These are phyloP conservation scores for Harringtonia aguacate DNA, from an alignment of 2,329 filamentous ascomycete species.

Conservation along the genomic window DNA sequence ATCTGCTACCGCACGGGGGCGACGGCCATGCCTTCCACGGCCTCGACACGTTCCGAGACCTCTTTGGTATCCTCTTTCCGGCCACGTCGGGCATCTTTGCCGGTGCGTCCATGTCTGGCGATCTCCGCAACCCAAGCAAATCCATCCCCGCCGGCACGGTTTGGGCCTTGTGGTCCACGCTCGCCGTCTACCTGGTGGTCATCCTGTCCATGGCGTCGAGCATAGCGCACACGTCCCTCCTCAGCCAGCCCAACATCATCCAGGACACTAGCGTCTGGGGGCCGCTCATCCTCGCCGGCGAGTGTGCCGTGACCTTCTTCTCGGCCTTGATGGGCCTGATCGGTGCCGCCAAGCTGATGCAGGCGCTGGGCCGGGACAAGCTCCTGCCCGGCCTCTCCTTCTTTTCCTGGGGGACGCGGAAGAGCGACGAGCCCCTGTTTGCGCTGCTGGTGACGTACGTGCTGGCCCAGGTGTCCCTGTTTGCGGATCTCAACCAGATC, in stretches of 20 bases:
- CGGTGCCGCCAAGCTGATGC: constrained; percentile 72
- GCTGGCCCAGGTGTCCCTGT: constrained; percentile 67
- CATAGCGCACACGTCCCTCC: constrained; percentile 62
- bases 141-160: constrained; percentile 79
- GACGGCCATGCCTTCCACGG: constrained; percentile 48
- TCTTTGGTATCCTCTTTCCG: constrained; percentile 82
- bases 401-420: constrained; percentile 64
- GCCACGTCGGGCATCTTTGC: constrained; percentile 53
- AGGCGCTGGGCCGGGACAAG: constrained; percentile 70
- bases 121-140: constrained; percentile 71
- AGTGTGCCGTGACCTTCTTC: constrained; percentile 75
- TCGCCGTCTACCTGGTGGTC: constrained; percentile 64
- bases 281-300: constrained; percentile 64
- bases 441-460: constrained; percentile 68
- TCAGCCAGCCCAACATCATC: constrained; percentile 68
- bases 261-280: constrained; percentile 71
- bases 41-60: constrained; percentile 61
- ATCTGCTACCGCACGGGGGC: constrained; percentile 59
- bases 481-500: constrained; percentile 79
- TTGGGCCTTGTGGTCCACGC: constrained; percentile 65
- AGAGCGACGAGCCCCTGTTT: constrained; percentile 62
- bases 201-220: constrained; percentile 69
- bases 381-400: constrained; percentile 64
- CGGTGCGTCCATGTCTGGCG: constrained; percentile 84
- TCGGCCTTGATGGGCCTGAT: constrained; percentile 82